phyloP scores from a whole-genome alignment of 2,329 filamentous ascomycete species.

The Phaeosphaeriaceae sp. region DNA sequence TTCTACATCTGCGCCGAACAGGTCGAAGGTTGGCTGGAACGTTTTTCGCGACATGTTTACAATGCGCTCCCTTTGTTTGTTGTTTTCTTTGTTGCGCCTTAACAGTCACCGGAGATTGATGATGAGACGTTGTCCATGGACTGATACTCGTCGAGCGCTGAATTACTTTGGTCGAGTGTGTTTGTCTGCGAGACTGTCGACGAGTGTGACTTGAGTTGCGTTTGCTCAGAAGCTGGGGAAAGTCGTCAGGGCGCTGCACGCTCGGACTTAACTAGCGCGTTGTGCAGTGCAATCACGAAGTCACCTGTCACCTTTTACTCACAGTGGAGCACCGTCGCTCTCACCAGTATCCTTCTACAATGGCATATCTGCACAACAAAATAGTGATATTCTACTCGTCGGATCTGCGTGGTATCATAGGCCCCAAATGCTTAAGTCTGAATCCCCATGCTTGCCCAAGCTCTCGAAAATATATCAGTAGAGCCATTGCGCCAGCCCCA shows the following conservation, averaged over 20 bases:
- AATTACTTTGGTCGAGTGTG: not conserved
- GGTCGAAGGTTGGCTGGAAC: constrained; percentile 56
- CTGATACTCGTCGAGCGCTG: not conserved
- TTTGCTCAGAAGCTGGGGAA: constrained; percentile 15
- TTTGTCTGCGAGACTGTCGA: not conserved
- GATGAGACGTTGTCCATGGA: not conserved
- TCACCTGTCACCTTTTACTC: constrained; percentile 7
- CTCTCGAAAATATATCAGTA: constrained; percentile 37
- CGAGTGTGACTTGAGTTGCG: not conserved
- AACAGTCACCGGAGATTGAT: not conserved
- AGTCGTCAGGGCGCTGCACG: constrained; percentile 10
- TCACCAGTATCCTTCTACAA: not conserved
- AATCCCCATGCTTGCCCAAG: constrained; percentile 39
- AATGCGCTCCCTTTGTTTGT: constrained; percentile 29
- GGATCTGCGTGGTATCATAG: not conserved
- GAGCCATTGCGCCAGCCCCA: constrained; percentile 79
- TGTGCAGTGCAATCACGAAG: constrained; percentile 8
- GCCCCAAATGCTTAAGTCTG: constrained; percentile 10
- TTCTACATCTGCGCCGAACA: constrained; percentile 51
- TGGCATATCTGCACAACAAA: not conserved
- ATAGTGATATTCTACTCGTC: not conserved
- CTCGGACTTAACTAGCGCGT: constrained; percentile 21
- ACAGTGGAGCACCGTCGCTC: not conserved
- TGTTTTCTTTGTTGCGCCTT: constrained; percentile 11
- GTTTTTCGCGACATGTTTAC: constrained; percentile 34